These are phyloP conservation scores for Calonectria henricotiae DNA, from an alignment of 2,329 filamentous ascomycete genomes.

Conservation along the genomic window DNA sequence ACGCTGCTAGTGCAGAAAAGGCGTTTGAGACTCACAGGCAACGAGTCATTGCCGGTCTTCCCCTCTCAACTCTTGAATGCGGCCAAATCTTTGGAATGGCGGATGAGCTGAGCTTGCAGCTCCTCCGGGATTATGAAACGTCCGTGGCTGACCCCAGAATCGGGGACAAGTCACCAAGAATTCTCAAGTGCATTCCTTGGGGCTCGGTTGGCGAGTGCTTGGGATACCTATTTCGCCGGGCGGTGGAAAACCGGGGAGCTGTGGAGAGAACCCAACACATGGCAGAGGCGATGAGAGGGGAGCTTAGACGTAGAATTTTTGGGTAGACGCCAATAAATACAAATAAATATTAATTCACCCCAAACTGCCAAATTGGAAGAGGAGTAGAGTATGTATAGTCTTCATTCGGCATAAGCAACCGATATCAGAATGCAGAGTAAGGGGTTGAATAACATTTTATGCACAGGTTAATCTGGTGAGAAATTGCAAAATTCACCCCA, in stretches of 20 bases:
- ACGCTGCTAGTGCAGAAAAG: constrained; percentile 60
- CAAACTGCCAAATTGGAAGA: background rate
- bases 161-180: constrained; percentile 45
- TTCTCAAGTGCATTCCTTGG: constrained; percentile 61
- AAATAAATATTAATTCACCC: background rate
- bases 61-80: constrained; percentile 61
- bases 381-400: too few relatives aligned
- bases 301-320: constrained; percentile 52
- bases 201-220: constrained; percentile 60
- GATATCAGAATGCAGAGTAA: too few relatives aligned
- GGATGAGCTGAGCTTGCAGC: constrained; percentile 69
- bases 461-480: too few relatives aligned
- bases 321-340: constrained; percentile 25
- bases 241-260: constrained; percentile 60
- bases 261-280: constrained; percentile 55
- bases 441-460: too few relatives aligned
- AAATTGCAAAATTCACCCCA: background rate
- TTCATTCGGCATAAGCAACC: too few relatives aligned
- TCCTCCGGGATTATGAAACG: constrained; percentile 60
- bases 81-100: constrained; percentile 74
- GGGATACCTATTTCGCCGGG: constrained; percentile 58
- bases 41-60: constrained; percentile 56
- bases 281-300: constrained; percentile 52
- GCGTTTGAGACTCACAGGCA: constrained; percentile 62
- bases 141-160: constrained; percentile 26